phyloP scores from a whole-genome alignment of 306 rosid species.

The Lathyrus sativus region DNA sequence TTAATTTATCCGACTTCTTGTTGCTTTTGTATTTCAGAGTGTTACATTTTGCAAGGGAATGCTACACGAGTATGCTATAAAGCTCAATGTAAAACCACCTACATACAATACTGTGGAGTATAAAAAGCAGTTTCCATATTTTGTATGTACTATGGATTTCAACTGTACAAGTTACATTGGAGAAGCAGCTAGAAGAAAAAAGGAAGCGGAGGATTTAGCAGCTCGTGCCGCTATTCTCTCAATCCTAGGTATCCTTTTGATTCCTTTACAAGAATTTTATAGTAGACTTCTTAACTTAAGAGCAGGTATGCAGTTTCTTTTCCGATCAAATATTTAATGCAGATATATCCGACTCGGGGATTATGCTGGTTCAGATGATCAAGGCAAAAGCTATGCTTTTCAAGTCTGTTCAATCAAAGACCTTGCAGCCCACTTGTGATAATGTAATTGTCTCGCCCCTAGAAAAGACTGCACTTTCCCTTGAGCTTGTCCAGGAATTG shows the following conservation, averaged over 20 bases:
- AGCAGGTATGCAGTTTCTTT: background rate
- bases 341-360: conserved; percentile 42
- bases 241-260: conserved; percentile 50
- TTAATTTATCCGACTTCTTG: background rate
- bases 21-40: conserved; percentile 40
- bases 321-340: conserved; percentile 28
- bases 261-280: background rate
- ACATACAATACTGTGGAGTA: conserved; percentile 41
- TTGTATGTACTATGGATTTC: conserved; percentile 52
- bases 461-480: conserved; percentile 18
- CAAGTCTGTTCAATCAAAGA: conserved; percentile 31
- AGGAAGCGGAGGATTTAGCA: conserved; percentile 65
- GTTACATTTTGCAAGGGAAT: conserved; percentile 49
- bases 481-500: background rate
- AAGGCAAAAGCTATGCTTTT: conserved; percentile 45
- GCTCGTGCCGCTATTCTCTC: conserved; percentile 56
- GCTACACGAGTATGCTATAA: conserved; percentile 56
- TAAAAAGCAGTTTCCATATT: conserved; percentile 39
- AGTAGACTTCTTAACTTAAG: background rate
- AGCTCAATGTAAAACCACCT: conserved; percentile 47
- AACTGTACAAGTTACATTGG: conserved; percentile 49
- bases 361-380: conserved; percentile 40
- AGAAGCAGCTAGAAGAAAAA: conserved; percentile 47
- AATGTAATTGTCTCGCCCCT: background rate
- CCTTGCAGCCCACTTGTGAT: no score